phyloP scores from a whole-genome alignment of 192 early-diverging fungal genomes.

The Coemansia sp. region DNA sequence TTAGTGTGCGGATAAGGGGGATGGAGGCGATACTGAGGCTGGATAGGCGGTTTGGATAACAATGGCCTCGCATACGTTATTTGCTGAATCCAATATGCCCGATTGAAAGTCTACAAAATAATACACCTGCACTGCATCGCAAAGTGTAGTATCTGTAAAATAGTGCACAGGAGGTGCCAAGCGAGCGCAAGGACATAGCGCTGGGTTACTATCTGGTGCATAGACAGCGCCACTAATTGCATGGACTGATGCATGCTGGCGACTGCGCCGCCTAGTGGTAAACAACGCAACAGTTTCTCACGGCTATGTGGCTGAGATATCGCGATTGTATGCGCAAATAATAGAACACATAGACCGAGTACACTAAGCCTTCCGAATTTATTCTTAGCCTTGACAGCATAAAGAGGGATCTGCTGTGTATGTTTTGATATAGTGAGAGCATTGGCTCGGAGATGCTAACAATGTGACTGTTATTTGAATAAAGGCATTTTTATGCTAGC shows the following conservation, averaged over 20 bases:
- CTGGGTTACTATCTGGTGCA: not conserved
- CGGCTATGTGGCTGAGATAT: not conserved
- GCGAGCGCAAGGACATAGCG: not conserved
- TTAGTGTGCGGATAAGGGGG: not conserved
- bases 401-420: too few species aligned
- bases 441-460: not conserved
- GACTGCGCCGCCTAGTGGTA: not conserved
- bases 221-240: slow-evolving; percentile 8
- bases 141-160: not conserved
- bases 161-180: not conserved
- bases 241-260: not conserved
- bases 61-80: not conserved
- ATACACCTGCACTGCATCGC: not conserved
- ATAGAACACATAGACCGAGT: not conserved
- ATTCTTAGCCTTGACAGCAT: not conserved
- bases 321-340: not conserved
- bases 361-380: not conserved
- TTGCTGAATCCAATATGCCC: slow-evolving; percentile 5
- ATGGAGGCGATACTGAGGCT: not conserved
- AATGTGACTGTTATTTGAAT: not conserved
- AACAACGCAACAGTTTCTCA: not conserved
- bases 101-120: slow-evolving; percentile 11
- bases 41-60: not conserved
- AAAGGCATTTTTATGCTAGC: not conserved
- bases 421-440: not conserved